Evolutionary conservation across 345 rosid genomes (phyloP), one percentile per base, ranked within the genome.

Genomic region (Trapa bicornis): DNA sequence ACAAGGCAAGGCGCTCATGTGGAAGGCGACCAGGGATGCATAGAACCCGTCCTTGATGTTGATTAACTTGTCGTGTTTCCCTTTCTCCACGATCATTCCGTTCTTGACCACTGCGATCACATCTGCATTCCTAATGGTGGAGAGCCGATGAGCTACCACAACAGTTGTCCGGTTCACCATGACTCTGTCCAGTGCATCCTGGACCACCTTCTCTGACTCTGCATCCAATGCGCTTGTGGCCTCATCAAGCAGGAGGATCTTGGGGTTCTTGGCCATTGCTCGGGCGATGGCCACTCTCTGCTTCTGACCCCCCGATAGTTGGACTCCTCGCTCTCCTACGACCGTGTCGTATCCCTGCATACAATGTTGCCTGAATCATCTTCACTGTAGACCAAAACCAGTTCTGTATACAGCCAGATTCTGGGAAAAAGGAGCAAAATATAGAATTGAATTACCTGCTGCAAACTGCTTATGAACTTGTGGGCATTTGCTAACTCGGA

Each of bases 401-500:
- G 6, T 58, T 33, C 16, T 1, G 33, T 22, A 58, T 58, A 32
- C 32, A 29, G 12, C 0, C 22, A 50, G 22, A 13, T 4, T 33
- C 29, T 8, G 1, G 48, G 32, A 3, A 0, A 29, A 0, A n/a
- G 66, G 9, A 12, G 38, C 1, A 15, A 11, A 22, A 22, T 22
- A 37, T 33, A 33, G 12, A 37, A 14, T 35, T 5, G 16, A n/a
- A 3, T 53, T 33, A 67, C 97, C 89, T 88, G 90, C 67, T 83
- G 91, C 38, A 87, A 76, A 43, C 89, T 70, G 60, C 96, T 87
- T 10, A 89, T 89, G 87, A 89, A 91, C 45, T 74, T 77, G 78
- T 87, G 96, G 14, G 96, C 94, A 72, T 91, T 91, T 38, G 97
- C 92, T 58, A 81, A 35, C 54, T 86, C 87, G 54, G 92, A 70